These are phyloP conservation scores for Agarophyton chilense DNA, from an alignment of 23 red algal genomes.

Conservation along the genomic window DNA sequence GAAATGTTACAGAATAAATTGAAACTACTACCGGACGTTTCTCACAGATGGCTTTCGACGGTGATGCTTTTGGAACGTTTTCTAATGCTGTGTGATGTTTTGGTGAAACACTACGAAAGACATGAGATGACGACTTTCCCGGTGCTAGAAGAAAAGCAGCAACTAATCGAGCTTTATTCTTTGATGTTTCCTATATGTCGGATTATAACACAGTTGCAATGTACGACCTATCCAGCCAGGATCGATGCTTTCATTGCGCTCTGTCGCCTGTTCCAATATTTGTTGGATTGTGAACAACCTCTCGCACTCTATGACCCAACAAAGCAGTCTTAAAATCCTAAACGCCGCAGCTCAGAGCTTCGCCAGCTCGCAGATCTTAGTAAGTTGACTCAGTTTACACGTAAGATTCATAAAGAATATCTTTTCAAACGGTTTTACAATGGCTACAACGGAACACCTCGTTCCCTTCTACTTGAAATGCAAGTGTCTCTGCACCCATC, in stretches of 20 bases:
- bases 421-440: conserved; percentile 13
- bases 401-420: not conserved
- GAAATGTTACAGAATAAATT: not conserved
- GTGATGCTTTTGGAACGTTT: not conserved
- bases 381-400: not conserved
- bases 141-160: not conserved
- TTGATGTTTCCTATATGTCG: not conserved
- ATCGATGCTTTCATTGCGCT: conserved; percentile 18
- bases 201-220: not conserved
- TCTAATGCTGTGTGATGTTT: not conserved
- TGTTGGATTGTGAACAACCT: no score
- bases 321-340: no score
- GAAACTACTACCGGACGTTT: not conserved
- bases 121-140: not conserved
- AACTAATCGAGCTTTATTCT: not conserved
- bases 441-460: conserved; percentile 8
- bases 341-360: no score
- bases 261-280: no score
- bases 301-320: no score
- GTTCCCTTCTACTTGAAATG: conserved; percentile 3
- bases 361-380: no score
- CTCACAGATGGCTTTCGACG: conserved; percentile 3
- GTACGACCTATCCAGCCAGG: not conserved
- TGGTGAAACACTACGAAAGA: not conserved
- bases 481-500: not conserved